Evolutionary conservation across 2,329 filamentous ascomycete genomes (phyloP), one percentile per base, ranked within the genome.

Genomic region (Aotearoamyces nothofagi): DNA sequence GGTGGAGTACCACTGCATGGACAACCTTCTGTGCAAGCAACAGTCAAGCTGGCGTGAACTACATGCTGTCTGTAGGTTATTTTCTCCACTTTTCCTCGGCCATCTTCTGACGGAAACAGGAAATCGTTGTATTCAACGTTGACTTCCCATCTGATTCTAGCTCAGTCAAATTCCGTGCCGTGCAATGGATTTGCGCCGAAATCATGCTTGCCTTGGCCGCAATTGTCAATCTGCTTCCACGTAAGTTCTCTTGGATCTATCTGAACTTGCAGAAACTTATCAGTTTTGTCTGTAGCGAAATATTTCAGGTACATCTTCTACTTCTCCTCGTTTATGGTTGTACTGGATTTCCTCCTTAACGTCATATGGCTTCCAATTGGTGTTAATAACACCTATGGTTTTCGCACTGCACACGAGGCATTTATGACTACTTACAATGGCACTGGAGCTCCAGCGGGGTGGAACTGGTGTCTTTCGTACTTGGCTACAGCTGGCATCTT

Each of bases 381-480:
- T 1, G 61, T 63, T 0, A 58, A 52, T 33, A 57, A 65, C 31
- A 67, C 62, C 0, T 62, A 60, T 42, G 68, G 68, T 2, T 72
- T 73, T 46, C 61, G 67, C n/a, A 56, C 63, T 2, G 55, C 68
- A 0, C 54, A 67, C 19, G 66, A 69, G 34, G 67, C 67, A 6
- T 72, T 73, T 43, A 63, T 69, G 51, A 59, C 64, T 9, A 71
- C 66, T 0, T 69, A 69, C 42, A 73, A 73, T 32, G 61, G 60
- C 2, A 66, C 61, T 8, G 62, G 61, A 8, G 61, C 62, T 1
- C 63, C 67, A 0, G 53, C 58, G 2, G 66, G 59, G 3, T 72
- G 68, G 67, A 72, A 73, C 41, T 72, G 67, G 68, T 70, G 67
- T 48, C 55, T 73, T 3, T 69, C 64, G 4, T 73, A 67, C 44